These are phyloP conservation scores for Solanum piurae DNA, from an alignment of 257 asterid species.

Conservation along the genomic window DNA sequence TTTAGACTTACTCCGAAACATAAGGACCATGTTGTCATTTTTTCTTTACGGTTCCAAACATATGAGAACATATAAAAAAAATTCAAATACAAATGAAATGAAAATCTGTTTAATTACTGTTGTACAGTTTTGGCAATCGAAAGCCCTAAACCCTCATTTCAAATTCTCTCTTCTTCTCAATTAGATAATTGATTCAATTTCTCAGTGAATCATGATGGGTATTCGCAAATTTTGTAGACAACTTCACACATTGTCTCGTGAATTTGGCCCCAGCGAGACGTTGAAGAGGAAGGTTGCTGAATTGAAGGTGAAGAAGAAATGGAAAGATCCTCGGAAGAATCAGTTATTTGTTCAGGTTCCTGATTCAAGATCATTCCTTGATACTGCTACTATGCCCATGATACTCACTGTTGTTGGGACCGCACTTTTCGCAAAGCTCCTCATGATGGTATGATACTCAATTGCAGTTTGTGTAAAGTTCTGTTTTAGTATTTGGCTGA, in stretches of 20 bases:
- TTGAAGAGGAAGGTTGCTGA: slow-evolving; percentile 46
- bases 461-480: not conserved
- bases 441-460: slow-evolving; percentile 55
- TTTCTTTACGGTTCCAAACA: too few species aligned
- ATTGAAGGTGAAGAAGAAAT: slow-evolving; percentile 39
- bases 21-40: too few species aligned
- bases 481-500: not conserved
- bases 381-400: slow-evolving; percentile 77
- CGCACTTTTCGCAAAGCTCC: slow-evolving; percentile 62
- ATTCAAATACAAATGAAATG: too few species aligned
- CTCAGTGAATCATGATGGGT: not conserved
- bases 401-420: slow-evolving; percentile 61
- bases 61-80: too few species aligned
- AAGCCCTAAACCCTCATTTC: not conserved
- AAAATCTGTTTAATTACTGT: too few species aligned
- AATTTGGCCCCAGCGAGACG: slow-evolving; percentile 44
- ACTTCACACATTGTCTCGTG: slow-evolving; percentile 39
- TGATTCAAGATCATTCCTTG: slow-evolving; percentile 59
- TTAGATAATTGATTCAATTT: not conserved
- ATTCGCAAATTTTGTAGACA: slow-evolving; percentile 31
- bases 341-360: slow-evolving; percentile 61
- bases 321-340: slow-evolving; percentile 31
- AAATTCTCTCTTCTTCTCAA: not conserved
- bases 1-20: too few species aligned
- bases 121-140: too few species aligned